A percentile compares a stretch with the other conserved stretches of the same genome.
Conservation (phyloP, 306 rosid genomes). For the Delonix regia region DNA sequence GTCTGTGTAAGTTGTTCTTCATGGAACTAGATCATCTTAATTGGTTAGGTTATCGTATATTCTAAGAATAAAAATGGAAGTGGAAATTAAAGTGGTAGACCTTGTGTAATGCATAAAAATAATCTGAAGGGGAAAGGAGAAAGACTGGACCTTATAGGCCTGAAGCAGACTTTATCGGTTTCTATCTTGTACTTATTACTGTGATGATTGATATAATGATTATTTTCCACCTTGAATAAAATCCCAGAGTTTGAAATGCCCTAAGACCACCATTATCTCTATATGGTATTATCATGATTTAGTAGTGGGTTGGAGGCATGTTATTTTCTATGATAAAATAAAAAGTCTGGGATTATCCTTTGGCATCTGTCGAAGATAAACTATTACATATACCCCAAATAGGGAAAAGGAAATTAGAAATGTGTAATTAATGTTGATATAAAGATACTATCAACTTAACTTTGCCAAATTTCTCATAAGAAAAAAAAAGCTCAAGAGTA, state of each 20-base stretch:
- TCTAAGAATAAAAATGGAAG: background rate
- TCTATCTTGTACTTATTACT: constrained; percentile 20
- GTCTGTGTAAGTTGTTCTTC: constrained; percentile 14
- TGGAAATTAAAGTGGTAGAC: background rate
- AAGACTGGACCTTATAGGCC: constrained; percentile 3
- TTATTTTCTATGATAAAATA: constrained; percentile 1
- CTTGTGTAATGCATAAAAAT: constrained; percentile 9
- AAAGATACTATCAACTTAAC: background rate
- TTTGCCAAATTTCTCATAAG: constrained; percentile 5
- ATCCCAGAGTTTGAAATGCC: background rate
- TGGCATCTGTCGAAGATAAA: background rate
- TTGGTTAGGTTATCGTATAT: background rate
- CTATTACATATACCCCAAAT: background rate
- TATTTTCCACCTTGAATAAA: constrained; percentile 1
- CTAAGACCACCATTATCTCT: background rate
- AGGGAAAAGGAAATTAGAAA: background rate
- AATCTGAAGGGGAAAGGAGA: constrained; percentile 21
- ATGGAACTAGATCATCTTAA: constrained; percentile 8
- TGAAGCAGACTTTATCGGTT: constrained; percentile 22
- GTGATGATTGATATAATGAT: background rate
- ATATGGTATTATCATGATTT: background rate
- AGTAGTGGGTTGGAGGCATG: background rate
- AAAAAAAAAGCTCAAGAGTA: background rate
- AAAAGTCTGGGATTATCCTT: background rate
- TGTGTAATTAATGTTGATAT: background rate